Conservation (phyloP, 2,329 filamentous ascomycete species). For the Capronia americana region DNA sequence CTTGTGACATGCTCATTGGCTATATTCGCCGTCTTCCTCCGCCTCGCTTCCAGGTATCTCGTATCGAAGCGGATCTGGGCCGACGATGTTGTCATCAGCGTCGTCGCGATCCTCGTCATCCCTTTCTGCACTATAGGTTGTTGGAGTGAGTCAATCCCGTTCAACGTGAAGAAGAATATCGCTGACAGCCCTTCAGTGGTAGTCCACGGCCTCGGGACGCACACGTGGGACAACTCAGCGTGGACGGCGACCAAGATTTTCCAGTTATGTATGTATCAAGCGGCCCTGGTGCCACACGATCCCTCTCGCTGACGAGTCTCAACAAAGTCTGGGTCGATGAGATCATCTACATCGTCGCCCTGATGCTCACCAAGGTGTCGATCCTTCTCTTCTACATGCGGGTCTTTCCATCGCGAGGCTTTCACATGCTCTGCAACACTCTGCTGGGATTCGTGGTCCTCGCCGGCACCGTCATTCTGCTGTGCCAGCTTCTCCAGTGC, state of each 20-base stretch:
- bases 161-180: not conserved
- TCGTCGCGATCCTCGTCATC: not conserved
- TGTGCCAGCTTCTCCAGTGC: conserved; percentile 49
- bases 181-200: not conserved
- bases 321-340: conserved; percentile 41
- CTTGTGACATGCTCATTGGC: not conserved
- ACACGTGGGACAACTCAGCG: conserved; percentile 1
- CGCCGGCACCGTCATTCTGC: conserved; percentile 47
- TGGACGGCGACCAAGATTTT: conserved; percentile 7
- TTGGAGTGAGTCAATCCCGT: not conserved
- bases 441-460: conserved; percentile 54
- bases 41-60: not conserved
- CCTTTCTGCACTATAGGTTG: not conserved
- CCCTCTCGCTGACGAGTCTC: not conserved
- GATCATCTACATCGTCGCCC: conserved; percentile 55
- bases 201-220: not conserved
- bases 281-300: not conserved
- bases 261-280: not conserved
- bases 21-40: conserved; percentile 1
- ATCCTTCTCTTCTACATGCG: conserved; percentile 63
- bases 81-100: conserved; percentile 2
- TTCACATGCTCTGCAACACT: conserved; percentile 45
- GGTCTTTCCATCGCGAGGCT: conserved; percentile 55
- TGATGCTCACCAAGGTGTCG: conserved; percentile 58
- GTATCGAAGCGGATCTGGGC: not conserved